A percentile compares a stretch with the other conserved stretches of the same genome.
Evolutionary conservation across 2,329 filamentous ascomycete species (phyloP).

Genomic region (Remersonia thermophila): DNA sequence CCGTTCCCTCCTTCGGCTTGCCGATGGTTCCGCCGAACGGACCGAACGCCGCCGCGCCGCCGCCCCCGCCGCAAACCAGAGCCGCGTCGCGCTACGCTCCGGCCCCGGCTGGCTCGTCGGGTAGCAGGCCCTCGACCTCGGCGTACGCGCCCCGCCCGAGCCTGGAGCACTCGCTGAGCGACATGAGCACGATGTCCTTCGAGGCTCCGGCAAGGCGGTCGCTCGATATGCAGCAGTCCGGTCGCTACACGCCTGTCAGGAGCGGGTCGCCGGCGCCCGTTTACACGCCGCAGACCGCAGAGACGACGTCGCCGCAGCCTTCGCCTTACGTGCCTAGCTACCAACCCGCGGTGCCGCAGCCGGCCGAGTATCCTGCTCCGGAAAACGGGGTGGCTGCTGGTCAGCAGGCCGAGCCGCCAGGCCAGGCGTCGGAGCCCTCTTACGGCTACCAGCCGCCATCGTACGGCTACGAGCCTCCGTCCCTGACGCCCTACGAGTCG

Average conservation of each 20-base stretch:
- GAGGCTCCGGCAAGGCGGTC: slow-evolving; percentile 28
- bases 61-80: slow-evolving; percentile 28
- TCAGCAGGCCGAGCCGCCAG: slow-evolving; percentile 1
- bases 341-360: slow-evolving; percentile 11
- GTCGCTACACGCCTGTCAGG: slow-evolving; percentile 23
- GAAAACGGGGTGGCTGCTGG: slow-evolving; percentile 14
- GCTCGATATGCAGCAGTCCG: slow-evolving; percentile 26
- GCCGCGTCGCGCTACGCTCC: slow-evolving; percentile 42
- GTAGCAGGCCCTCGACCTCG: slow-evolving; percentile 15
- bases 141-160: slow-evolving; percentile 27
- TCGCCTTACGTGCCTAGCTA: slow-evolving; percentile 17
- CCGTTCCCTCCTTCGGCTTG: slow-evolving; percentile 22
- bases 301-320: slow-evolving; percentile 15
- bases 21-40: slow-evolving; percentile 22
- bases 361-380: slow-evolving; percentile 9
- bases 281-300: slow-evolving; percentile 19
- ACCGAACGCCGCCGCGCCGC: slow-evolving; percentile 22
- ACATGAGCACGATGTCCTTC: slow-evolving; percentile 28
- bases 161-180: slow-evolving; percentile 33
- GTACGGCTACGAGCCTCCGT: slow-evolving; percentile 39
- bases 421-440: slow-evolving; percentile 2
- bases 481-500: slow-evolving; percentile 23
- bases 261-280: slow-evolving; percentile 19
- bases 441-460: slow-evolving; percentile 32
- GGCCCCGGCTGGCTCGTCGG: slow-evolving; percentile 19